phyloP scores from a whole-genome alignment of 148 eudicot genomes.

The Chenopodium berlandieri region DNA sequence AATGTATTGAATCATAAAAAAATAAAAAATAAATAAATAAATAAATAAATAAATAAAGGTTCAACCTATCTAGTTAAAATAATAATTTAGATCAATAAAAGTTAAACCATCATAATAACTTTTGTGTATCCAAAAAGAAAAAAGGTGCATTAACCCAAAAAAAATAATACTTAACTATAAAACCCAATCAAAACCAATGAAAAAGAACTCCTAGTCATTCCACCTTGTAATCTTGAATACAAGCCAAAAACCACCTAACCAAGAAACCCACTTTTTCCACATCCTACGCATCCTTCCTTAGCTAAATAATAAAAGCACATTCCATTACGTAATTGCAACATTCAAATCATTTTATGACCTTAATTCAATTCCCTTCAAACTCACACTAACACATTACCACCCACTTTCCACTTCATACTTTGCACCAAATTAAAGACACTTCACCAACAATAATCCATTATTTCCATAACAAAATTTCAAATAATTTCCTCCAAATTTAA shows the following conservation, averaged over 20 bases:
- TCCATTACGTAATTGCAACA: slow-evolving; percentile 19
- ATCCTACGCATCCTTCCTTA: slow-evolving; percentile 28
- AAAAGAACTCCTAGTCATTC: slow-evolving; percentile 18
- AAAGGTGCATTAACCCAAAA: not conserved
- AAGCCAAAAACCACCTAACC: slow-evolving; percentile 26
- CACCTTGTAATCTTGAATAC: slow-evolving; percentile 14
- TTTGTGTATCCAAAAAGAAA: too few relatives aligned
- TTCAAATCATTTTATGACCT: not conserved
- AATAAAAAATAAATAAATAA: too few relatives aligned
- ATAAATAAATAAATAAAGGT: too few relatives aligned
- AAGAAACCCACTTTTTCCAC: slow-evolving; percentile 21
- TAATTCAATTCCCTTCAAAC: not conserved
- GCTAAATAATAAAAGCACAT: not conserved
- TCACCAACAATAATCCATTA: slow-evolving; percentile 4
- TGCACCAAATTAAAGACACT: not conserved
- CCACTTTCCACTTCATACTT: not conserved
- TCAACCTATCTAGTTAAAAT: too few relatives aligned
- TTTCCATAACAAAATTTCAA: not conserved
- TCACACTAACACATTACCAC: not conserved
- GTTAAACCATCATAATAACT: too few relatives aligned
- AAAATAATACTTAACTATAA: not conserved
- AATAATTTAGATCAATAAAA: too few relatives aligned
- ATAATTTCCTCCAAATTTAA: not conserved
- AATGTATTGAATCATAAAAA: too few relatives aligned
- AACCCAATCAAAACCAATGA: not conserved